phyloP scores from a whole-genome alignment of 1,284 basidiomycete genomes.

The Microbotryum scabiosae region DNA sequence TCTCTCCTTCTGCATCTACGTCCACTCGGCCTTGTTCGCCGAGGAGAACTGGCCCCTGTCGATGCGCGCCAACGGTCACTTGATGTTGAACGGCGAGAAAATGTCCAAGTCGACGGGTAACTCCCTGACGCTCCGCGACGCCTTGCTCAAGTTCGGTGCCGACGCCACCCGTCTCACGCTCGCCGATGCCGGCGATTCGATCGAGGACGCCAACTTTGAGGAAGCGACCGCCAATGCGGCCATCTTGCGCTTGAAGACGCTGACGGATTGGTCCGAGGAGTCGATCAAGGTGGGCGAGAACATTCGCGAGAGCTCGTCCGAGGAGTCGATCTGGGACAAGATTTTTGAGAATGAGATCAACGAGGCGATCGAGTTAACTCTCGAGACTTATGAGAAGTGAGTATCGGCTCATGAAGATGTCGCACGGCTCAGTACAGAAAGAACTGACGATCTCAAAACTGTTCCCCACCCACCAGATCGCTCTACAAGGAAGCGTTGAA shows the following conservation, averaged over 20 bases:
- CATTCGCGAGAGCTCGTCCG: constrained; percentile 50
- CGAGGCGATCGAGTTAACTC: constrained; percentile 68
- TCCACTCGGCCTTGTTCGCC: constrained; percentile 87
- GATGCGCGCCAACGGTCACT: constrained; percentile 91
- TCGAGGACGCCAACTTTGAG: constrained; percentile 98
- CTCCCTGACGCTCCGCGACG: constrained; percentile 67
- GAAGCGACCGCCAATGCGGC: constrained; percentile 98
- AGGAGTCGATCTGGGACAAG: constrained; percentile 54
- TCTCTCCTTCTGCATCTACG: constrained; percentile 89
- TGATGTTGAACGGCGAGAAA: constrained; percentile 98
- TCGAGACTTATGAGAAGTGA: constrained; percentile 69
- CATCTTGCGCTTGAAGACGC: constrained; percentile 86
- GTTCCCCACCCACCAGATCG: constrained; percentile 49
- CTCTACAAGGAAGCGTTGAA: constrained; percentile 95
- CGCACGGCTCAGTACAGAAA: background rate
- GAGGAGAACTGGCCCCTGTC: constrained; percentile 87
- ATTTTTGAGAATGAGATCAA: constrained; percentile 91
- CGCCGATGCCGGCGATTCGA: constrained; percentile 94
- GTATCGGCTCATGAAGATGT: constrained; percentile 36
- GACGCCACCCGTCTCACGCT: constrained; percentile 86
- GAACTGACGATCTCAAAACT: background rate
- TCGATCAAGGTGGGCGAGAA: constrained; percentile 8
- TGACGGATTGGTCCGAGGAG: constrained; percentile 77
- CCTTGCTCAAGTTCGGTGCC: constrained; percentile 78
- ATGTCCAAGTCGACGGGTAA: constrained; percentile 98